phyloP scores from a whole-genome alignment of 257 asterid genomes.

The Craterostigma plantagineum region DNA sequence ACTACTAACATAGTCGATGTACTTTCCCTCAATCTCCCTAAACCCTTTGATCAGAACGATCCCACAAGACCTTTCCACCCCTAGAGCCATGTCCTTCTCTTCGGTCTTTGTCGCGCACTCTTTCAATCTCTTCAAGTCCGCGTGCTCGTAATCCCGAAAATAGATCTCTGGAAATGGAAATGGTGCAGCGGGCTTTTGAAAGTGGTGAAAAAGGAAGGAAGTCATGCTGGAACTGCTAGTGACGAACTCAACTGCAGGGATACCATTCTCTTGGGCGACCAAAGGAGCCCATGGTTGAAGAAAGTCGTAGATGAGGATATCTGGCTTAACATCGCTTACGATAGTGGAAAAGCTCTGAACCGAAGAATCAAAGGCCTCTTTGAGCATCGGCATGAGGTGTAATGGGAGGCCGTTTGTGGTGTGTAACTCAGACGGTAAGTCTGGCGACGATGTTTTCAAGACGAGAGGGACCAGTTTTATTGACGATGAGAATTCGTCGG shows the following conservation, averaged over 20 bases:
- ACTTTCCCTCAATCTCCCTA: too few species aligned
- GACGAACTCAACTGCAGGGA: slow-evolving; percentile 23
- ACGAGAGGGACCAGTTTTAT: slow-evolving; percentile 15
- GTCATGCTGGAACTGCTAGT: slow-evolving; percentile 11
- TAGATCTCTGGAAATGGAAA: slow-evolving; percentile 15
- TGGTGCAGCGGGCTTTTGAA: slow-evolving; percentile 4
- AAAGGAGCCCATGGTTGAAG: slow-evolving; percentile 28
- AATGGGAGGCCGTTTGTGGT: slow-evolving; percentile 15
- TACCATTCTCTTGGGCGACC: slow-evolving; percentile 8
- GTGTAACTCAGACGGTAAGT: slow-evolving; percentile 18
- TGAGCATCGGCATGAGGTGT: slow-evolving; percentile 25
- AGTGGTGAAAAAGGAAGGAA: slow-evolving; percentile 17
- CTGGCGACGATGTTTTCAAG: slow-evolving; percentile 7
- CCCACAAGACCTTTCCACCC: too few species aligned
- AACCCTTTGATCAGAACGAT: too few species aligned
- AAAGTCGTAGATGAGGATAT: slow-evolving; percentile 18
- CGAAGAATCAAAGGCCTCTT: slow-evolving; percentile 13
- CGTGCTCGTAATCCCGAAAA: slow-evolving; percentile 13
- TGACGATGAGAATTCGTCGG: slow-evolving; percentile 1
- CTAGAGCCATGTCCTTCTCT: too few species aligned
- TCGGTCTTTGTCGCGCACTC: too few species aligned
- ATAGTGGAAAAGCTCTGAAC: slow-evolving; percentile 9
- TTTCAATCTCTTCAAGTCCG: too few species aligned
- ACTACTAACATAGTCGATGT: too few species aligned
- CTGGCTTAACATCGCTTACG: slow-evolving; percentile 12